Base-by-base conservation (phyloP, 164 flowering plant genomes). In the Berberis vulgaris region DNA sequence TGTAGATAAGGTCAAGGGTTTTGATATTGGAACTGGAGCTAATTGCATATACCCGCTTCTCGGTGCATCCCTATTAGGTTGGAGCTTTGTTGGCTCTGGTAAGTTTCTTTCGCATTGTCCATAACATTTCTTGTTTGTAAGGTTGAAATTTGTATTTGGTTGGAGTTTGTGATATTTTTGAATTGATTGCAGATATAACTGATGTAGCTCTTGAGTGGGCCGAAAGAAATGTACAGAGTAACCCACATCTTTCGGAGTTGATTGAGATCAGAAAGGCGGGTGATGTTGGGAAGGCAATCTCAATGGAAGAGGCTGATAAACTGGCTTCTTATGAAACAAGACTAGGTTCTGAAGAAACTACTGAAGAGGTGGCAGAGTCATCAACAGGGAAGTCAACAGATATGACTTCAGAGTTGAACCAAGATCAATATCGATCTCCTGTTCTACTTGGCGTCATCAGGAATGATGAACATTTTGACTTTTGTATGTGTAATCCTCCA, bases 401-500 rank as follows among this genome's bases (percentile, higher is more conserved):
- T 63, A 38, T 45, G 47, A 63, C 60, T 38, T 63, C 69, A 11
- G 71, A 60, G 57, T 61, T 11, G 38, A 65, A 69, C 62, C 71
- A 72, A 45, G 57, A 72, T 49, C 81, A 85, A 61, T 5, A 46
- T 54, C 84, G 81, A 13, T 80, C 83, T 47, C 80, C 83, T 59
- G 58, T 94, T 56, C 93, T 94, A 67, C 46, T 82, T 57, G 90
- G 87, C 43, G 88, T 87, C 11, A 83, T 89, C 43, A 82, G 69
- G 76, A 86, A 86, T 67, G 88, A 77, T 63, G 97, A 94, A 73
- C 75, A 59, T 45, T 91, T 87, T 79, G 97, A 94, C 69, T 94
- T 94, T 69, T 94, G 99, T 76, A 91, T 94, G 97, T 94, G 96
- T 62, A 94, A 94, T 75, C 99, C 99, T 71, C 99, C 99, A 44